Base-by-base conservation (phyloP, 805 yeast genomes). In the Candida verbasci region DNA sequence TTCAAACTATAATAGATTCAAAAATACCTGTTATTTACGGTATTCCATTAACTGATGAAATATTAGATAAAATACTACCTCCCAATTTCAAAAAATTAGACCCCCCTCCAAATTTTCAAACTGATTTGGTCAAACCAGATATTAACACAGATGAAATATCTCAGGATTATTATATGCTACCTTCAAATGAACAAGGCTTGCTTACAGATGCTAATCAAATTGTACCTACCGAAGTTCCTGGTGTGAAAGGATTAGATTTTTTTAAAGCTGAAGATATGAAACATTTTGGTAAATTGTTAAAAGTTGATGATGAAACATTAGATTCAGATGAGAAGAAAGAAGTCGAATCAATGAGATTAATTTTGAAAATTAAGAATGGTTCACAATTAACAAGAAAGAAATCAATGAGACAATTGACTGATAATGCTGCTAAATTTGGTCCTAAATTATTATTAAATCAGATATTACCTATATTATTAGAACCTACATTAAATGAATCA, bases 361-460 rank as follows among this genome's bases (percentile, higher is more conserved):
- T 91, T 14, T 57, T 88, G 17, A 76, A 74, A 44, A 70, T 88
- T 28, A 88, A 87, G 50, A 88, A 89, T 55, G 96, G 96, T 3
- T 61, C 79, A 14, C 84, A 85, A 6, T 56, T 67, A 0, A 67
- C 70, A 6, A 70, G 98, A 34, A 89, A 86, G 50, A 58, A 62
- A 11, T 81, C 96, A 0, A 55, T 86, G 58, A 68, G 89, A 38
- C 68, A 74, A 27, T 55, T 89, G 17, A 74, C 83, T 2, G 86
- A 79, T 31, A 71, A 72, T 41, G 81, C 93, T 0, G 59, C 68
- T 6, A 63, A 59, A 10, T 76, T 80, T 47, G 96, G 96, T 0
- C 82, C 96, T 0, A 72, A 76, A 31, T 51, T 78, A 0, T 55
- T 89, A 11, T 81, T 89, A 48, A 74, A 77, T 39, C 80, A 77